A percentile compares a stretch with the other conserved stretches of the same genome.
These are phyloP conservation scores for Mycena amicta DNA, from an alignment of 768 basidiomycete species.

Conservation along the genomic window DNA sequence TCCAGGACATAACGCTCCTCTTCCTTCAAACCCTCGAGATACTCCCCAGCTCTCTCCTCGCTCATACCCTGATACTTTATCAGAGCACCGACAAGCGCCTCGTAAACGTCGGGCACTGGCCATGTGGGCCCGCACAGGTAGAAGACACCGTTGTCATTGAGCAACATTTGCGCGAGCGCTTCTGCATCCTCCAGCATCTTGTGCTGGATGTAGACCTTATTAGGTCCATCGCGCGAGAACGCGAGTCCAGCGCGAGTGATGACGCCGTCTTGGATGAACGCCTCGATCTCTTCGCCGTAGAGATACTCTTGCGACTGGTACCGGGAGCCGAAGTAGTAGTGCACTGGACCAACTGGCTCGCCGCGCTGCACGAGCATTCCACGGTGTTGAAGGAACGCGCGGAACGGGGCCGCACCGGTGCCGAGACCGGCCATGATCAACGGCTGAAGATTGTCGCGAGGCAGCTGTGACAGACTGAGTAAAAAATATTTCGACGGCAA, in stretches of 20 bases:
- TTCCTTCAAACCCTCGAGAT: conserved; percentile 89
- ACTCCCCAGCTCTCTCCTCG: conserved; percentile 69
- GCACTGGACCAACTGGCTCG: conserved; percentile 83
- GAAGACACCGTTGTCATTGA: conserved; percentile 78
- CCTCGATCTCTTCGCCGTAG: conserved; percentile 95
- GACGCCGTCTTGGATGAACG: conserved; percentile 81
- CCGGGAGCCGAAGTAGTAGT: conserved; percentile 99
- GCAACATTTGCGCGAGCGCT: conserved; percentile 72
- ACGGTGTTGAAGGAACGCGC: conserved; percentile 96
- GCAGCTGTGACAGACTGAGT: conserved; percentile 56
- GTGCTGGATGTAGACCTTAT: conserved; percentile 98
- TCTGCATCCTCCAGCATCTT: conserved; percentile 93
- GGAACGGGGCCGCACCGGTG: conserved; percentile 98
- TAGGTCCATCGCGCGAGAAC: conserved; percentile 90
- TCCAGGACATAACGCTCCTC: conserved; percentile 98
- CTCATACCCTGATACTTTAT: conserved; percentile 69
- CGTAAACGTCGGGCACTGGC: conserved; percentile 99
- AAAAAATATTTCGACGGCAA: neutral
- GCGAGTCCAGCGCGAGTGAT: conserved; percentile 92
- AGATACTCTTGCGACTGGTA: conserved; percentile 95
- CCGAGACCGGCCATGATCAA: conserved; percentile 99
- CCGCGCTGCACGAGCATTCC: conserved; percentile 79
- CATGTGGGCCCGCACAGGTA: conserved; percentile 98
- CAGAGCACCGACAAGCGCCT: conserved; percentile 85
- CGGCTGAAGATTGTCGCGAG: conserved; percentile 81